phyloP scores from a whole-genome alignment of 305 asterid genomes.

The Fraxinus baroniana region DNA sequence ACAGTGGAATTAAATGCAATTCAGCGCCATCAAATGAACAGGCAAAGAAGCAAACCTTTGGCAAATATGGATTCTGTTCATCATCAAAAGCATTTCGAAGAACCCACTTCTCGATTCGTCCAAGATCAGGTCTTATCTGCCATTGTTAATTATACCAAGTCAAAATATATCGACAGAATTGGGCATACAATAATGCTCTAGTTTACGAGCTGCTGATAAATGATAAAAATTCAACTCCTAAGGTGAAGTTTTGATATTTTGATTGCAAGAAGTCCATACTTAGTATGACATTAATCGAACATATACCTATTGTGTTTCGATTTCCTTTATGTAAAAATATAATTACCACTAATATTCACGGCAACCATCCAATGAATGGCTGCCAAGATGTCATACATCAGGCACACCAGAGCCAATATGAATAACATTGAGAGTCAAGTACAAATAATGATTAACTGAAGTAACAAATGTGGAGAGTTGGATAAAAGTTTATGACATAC shows the following conservation, averaged over 20 bases:
- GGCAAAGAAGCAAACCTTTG: slow-evolving; percentile 57
- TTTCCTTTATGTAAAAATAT: background rate
- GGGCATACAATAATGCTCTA: background rate
- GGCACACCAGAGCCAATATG: background rate
- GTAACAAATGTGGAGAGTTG: background rate
- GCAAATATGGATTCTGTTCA: slow-evolving; percentile 82
- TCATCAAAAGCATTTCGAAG: slow-evolving; percentile 94
- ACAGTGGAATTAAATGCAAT: background rate
- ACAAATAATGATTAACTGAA: background rate
- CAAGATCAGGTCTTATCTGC: slow-evolving; percentile 79
- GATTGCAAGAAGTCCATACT: background rate
- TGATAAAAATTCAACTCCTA: background rate
- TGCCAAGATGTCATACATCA: background rate
- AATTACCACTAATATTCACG: background rate
- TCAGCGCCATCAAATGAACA: background rate
- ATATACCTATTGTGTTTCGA: background rate
- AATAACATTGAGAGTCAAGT: background rate
- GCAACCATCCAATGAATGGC: background rate
- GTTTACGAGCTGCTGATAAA: background rate
- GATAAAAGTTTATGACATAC: background rate
- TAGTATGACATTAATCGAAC: background rate
- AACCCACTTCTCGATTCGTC: slow-evolving; percentile 98
- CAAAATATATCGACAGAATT: background rate
- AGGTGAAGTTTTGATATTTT: background rate
- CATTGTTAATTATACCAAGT: background rate